Conservation (phyloP, 257 asterid species). For the Gardenia jasminoides region DNA sequence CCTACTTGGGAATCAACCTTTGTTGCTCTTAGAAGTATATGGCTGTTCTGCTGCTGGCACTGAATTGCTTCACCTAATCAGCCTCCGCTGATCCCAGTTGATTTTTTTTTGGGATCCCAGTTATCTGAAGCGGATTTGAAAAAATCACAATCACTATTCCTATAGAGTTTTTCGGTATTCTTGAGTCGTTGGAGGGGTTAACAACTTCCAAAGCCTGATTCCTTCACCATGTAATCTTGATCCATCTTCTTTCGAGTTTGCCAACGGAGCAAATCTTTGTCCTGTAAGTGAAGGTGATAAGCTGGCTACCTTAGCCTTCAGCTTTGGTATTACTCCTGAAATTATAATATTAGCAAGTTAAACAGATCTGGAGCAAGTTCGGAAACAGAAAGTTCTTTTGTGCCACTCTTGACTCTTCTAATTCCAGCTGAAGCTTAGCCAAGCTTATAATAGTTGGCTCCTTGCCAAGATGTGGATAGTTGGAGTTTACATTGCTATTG, state of each 20-base stretch:
- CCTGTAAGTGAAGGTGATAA: slow-evolving; percentile 54
- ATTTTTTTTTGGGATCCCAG: too few species aligned
- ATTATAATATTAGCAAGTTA: slow-evolving; percentile 37
- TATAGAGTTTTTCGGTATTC: slow-evolving; percentile 39
- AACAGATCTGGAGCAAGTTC: slow-evolving; percentile 26
- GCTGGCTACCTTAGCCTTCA: slow-evolving; percentile 28
- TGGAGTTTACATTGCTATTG: slow-evolving; percentile 45
- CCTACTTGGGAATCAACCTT: slow-evolving; percentile 33
- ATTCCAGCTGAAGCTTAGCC: slow-evolving; percentile 45
- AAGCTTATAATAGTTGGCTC: slow-evolving; percentile 9
- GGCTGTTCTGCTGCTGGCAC: slow-evolving; percentile 27
- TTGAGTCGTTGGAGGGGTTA: slow-evolving; percentile 49
- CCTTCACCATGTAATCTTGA: slow-evolving; percentile 29
- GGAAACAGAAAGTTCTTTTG: slow-evolving; percentile 24
- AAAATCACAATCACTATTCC: slow-evolving; percentile 30
- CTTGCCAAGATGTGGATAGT: slow-evolving; percentile 30
- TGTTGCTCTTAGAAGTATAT: slow-evolving; percentile 42
- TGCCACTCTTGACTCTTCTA: slow-evolving; percentile 43
- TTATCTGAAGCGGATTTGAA: slow-evolving; percentile 45
- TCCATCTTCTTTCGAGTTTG: slow-evolving; percentile 31
- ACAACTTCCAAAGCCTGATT: slow-evolving; percentile 42
- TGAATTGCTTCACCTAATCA: slow-evolving; percentile 32
- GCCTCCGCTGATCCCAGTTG: slow-evolving; percentile 49
- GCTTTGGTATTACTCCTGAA: slow-evolving; percentile 39
- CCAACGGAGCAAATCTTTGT: slow-evolving; percentile 21